These are phyloP conservation scores for Anisodus tanguticus DNA, from an alignment of 257 asterid genomes.

Conservation along the genomic window DNA sequence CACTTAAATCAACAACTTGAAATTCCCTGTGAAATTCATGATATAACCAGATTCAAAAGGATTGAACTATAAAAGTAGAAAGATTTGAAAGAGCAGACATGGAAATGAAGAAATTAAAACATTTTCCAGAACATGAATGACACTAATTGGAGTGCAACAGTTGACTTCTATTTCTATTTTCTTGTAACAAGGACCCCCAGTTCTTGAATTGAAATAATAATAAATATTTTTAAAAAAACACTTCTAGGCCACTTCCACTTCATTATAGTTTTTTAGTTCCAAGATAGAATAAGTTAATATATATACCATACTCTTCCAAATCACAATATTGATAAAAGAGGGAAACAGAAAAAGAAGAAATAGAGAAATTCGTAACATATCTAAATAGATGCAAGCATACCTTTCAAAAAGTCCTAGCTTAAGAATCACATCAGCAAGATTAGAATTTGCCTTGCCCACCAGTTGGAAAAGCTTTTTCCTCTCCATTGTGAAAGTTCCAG, in stretches of 20 bases:
- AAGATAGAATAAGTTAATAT: background rate
- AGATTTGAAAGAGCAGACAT: background rate
- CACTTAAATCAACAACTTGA: background rate
- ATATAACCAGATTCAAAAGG: background rate
- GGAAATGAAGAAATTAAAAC: background rate
- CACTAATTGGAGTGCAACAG: conserved; percentile 16
- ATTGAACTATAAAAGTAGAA: background rate
- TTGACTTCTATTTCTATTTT: background rate
- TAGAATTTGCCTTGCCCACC: conserved; percentile 97
- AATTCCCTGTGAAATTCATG: background rate
- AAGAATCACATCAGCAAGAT: conserved; percentile 95
- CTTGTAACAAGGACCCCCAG: background rate
- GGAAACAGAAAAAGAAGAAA: background rate
- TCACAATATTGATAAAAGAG: background rate
- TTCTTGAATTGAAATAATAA: background rate
- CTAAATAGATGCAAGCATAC: conserved; percentile 44
- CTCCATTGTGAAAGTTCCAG: conserved; percentile 94
- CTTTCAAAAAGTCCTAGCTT: conserved; percentile 98
- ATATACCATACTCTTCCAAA: background rate
- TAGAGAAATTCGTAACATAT: conserved; percentile 18
- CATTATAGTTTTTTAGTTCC: background rate
- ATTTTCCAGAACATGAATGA: background rate
- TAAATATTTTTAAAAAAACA: background rate
- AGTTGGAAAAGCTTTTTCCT: conserved; percentile 92
- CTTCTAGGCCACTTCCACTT: background rate